phyloP scores from a whole-genome alignment of 805 yeast species.

The Wickerhamiella galacta region DNA sequence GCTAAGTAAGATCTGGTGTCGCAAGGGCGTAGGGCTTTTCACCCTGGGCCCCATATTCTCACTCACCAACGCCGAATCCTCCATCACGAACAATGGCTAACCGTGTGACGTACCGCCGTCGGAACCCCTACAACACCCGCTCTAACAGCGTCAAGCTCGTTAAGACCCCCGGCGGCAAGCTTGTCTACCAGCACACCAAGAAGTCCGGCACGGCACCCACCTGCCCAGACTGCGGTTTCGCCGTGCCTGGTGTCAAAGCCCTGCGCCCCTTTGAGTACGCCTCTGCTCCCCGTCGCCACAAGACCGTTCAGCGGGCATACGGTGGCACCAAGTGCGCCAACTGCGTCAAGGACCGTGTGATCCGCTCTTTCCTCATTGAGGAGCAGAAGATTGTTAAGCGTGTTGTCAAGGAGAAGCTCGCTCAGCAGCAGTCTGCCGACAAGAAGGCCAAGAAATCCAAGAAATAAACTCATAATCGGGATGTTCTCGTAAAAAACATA shows the following conservation, averaged over 20 bases:
- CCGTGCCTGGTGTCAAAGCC: conserved; percentile 77
- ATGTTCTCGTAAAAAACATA: neutral
- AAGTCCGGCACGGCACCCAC: conserved; percentile 64
- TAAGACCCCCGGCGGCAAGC: conserved; percentile 99
- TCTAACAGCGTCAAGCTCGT: conserved; percentile 99
- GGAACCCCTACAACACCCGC: conserved; percentile 99
- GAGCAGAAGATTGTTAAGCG: conserved; percentile 99
- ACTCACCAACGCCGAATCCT: too few species aligned
- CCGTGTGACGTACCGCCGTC: conserved; percentile 98
- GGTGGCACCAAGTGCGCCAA: conserved; percentile 96
- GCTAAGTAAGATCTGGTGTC: too few species aligned
- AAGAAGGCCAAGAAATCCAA: conserved; percentile 18
- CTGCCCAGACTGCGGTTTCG: conserved; percentile 53
- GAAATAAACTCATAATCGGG: conserved; percentile 12
- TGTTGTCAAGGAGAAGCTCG: conserved; percentile 93
- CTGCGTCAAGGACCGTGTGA: conserved; percentile 98
- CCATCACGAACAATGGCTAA: conserved; percentile 69
- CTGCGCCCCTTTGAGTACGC: conserved; percentile 99
- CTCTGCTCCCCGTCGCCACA: conserved; percentile 82
- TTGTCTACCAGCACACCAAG: conserved; percentile 95
- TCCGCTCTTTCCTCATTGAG: conserved; percentile 98
- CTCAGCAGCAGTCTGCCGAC: conserved; percentile 36
- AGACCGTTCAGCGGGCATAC: conserved; percentile 98
- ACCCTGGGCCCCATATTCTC: too few species aligned
- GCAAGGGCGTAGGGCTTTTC: too few species aligned